These are phyloP conservation scores for Agaricus sinodeliciosus DNA, from an alignment of 768 basidiomycete genomes.

Conservation along the genomic window DNA sequence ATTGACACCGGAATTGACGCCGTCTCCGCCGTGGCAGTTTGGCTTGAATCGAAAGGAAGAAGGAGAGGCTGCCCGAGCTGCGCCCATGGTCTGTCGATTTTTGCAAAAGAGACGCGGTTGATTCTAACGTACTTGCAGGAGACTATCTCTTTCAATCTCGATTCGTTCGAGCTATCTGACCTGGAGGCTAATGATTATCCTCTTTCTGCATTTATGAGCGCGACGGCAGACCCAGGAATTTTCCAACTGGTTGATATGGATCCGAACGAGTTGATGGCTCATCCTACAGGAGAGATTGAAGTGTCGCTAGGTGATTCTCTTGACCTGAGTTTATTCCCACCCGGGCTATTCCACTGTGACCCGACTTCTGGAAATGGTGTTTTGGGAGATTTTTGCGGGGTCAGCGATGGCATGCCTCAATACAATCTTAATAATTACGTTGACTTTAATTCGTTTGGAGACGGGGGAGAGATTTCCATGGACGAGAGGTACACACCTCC, in stretches of 20 bases:
- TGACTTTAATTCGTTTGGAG: slow-evolving; percentile 23
- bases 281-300: slow-evolving; percentile 32
- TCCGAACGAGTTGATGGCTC: slow-evolving; percentile 20
- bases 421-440: slow-evolving; percentile 30
- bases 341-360: slow-evolving; percentile 3
- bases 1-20: slow-evolving; percentile 7
- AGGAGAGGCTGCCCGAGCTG: not conserved
- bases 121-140: slow-evolving; percentile 11
- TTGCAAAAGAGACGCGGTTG: not conserved
- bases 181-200: slow-evolving; percentile 17
- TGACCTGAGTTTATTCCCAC: slow-evolving; percentile 8
- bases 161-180: slow-evolving; percentile 9
- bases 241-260: slow-evolving; percentile 30
- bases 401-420: not conserved
- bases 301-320: slow-evolving; percentile 23
- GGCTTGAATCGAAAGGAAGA: not conserved
- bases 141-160: slow-evolving; percentile 17
- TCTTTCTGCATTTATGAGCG: slow-evolving; percentile 23
- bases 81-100: not conserved
- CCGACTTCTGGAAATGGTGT: not conserved
- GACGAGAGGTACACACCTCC: slow-evolving; percentile 42
- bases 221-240: slow-evolving; percentile 25
- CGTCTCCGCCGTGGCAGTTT: slow-evolving; percentile 1
- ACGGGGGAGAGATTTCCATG: slow-evolving; percentile 1
- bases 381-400: not conserved